A percentile compares a stretch with the other conserved stretches of the same genome.
Conservation (phyloP, 129 eudicot genomes). For the Erigeron canadensis region DNA sequence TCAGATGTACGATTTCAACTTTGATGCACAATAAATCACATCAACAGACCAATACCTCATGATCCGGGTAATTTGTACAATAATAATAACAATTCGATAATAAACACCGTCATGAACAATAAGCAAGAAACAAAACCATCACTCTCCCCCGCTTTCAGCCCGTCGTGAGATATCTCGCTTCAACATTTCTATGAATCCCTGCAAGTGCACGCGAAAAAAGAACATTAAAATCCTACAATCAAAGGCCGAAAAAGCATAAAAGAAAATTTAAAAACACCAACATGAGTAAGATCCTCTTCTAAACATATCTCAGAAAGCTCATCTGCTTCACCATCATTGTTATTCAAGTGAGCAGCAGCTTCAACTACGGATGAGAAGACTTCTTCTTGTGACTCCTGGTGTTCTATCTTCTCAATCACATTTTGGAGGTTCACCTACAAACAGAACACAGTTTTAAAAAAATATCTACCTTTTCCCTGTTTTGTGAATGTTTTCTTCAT, state of each 20-base stretch:
- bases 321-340: constrained; percentile 37
- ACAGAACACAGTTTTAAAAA: background rate
- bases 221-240: background rate
- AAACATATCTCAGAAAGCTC: constrained; percentile 47
- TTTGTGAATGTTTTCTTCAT: constrained; percentile 1
- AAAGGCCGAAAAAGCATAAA: background rate
- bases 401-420: constrained; percentile 60
- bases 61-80: constrained; percentile 25
- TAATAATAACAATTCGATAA: constrained; percentile 3
- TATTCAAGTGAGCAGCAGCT: constrained; percentile 40
- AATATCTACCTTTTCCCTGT: constrained; percentile 1
- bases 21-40: constrained; percentile 12
- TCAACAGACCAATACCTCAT: constrained; percentile 4
- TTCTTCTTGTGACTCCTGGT: constrained; percentile 50
- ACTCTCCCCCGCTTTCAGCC: constrained; percentile 37
- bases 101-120: background rate
- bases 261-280: constrained; percentile 28
- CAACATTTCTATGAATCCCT: constrained; percentile 78
- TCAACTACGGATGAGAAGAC: constrained; percentile 68
- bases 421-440: constrained; percentile 47
- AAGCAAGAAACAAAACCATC: constrained; percentile 26
- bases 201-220: constrained; percentile 1
- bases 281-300: constrained; percentile 63
- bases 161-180: constrained; percentile 54
- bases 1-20: constrained; percentile 9